phyloP scores from a whole-genome alignment of 352 stramenopile genomes.

The Globisporangium yorkense region DNA sequence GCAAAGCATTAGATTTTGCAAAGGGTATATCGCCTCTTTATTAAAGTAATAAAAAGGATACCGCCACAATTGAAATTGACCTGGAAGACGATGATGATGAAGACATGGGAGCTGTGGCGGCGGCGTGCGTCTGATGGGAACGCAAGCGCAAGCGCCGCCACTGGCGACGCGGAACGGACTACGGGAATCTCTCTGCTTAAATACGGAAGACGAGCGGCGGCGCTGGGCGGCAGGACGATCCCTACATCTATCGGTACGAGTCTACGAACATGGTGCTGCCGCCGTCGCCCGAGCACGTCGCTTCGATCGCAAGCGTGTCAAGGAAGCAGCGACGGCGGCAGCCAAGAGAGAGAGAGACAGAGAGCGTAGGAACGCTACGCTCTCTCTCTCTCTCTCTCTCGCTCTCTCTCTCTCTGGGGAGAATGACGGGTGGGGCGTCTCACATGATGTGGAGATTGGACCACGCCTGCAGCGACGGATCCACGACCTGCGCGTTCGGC shows the following conservation, averaged over 20 bases:
- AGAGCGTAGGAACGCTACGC: not conserved
- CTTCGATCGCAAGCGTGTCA: not conserved
- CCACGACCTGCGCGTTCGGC: conserved; percentile 29
- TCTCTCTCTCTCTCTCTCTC: not conserved
- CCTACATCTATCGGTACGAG: conserved; percentile 7
- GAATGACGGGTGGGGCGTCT: not conserved
- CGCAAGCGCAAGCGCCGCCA: too few species aligned
- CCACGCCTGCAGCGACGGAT: conserved; percentile 59
- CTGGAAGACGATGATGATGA: too few species aligned
- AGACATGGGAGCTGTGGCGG: too few species aligned
- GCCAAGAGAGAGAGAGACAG: not conserved
- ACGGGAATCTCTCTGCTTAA: conserved; percentile 5
- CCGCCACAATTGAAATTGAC: too few species aligned
- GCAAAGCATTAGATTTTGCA: too few species aligned
- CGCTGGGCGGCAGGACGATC: not conserved
- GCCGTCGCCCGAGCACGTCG: not conserved
- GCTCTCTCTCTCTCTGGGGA: not conserved
- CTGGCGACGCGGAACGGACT: not conserved
- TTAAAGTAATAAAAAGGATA: too few species aligned
- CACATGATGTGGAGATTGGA: conserved; percentile 74
- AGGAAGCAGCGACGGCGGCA: not conserved
- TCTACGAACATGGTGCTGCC: not conserved
- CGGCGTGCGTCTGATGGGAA: too few species aligned
- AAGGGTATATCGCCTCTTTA: too few species aligned
- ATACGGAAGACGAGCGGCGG: conserved; percentile 9